Evolutionary conservation across 345 rosid genomes (phyloP).

Genomic region (Gossypium raimondii): DNA sequence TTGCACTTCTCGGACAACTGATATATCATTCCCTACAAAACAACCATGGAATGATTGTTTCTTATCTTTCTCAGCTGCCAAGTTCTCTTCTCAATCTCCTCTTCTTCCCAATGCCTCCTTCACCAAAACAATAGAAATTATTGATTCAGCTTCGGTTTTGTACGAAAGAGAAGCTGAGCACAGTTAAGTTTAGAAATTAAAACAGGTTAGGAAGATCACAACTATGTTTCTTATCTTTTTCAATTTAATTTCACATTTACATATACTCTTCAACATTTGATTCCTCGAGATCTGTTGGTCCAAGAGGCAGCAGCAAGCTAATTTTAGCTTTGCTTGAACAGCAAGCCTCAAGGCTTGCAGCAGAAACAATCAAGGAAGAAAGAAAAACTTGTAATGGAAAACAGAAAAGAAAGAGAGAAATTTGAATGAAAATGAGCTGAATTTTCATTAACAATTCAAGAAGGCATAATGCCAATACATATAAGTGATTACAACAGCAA

Average conservation of each 20-base stretch:
- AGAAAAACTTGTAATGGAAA: no score
- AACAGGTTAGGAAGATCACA: background rate
- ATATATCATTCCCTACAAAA: constrained; percentile 18
- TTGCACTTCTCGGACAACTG: constrained; percentile 10
- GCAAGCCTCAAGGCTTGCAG: no score
- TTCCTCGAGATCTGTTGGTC: background rate
- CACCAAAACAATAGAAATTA: background rate
- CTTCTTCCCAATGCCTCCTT: background rate
- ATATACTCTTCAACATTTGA: background rate
- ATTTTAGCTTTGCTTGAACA: no score
- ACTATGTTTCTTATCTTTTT: background rate
- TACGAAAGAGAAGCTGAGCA: background rate
- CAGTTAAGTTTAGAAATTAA: no score
- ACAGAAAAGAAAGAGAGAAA: no score
- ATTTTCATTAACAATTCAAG: no score
- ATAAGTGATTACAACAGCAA: no score
- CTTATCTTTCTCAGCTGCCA: constrained; percentile 18
- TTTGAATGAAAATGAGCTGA: no score
- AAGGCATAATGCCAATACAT: no score
- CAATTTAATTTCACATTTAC: background rate
- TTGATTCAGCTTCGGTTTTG: background rate
- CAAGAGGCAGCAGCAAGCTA: no score
- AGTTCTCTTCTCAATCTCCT: constrained; percentile 21
- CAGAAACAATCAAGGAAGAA: no score
- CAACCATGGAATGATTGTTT: constrained; percentile 3